Evolutionary conservation across 768 basidiomycete species (phyloP).

Genomic region (Lentinula raphanica): DNA sequence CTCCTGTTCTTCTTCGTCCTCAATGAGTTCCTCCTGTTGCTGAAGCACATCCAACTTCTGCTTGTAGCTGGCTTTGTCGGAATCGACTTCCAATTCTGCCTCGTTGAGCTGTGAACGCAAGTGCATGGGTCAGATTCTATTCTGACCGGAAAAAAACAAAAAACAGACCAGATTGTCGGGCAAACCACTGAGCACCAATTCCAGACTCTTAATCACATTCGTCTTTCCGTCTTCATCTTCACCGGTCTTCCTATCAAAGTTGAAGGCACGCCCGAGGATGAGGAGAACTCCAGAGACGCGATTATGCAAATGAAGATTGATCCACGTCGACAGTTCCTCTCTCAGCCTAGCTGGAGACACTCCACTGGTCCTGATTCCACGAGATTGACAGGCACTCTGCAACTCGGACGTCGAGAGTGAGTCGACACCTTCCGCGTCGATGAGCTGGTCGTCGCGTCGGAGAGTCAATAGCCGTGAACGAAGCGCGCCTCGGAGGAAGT

Average conservation of each 20-base stretch:
- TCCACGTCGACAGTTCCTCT: conserved; percentile 91
- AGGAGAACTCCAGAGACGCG: conserved; percentile 91
- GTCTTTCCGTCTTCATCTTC: conserved; percentile 81
- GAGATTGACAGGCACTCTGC: conserved; percentile 87
- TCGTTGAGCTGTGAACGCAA: conserved; percentile 73
- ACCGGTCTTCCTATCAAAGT: conserved; percentile 75
- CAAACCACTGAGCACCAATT: conserved; percentile 84
- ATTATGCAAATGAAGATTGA: conserved; percentile 83
- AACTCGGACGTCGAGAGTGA: conserved; percentile 88
- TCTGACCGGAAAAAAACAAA: neutral
- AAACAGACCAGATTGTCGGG: conserved; percentile 86
- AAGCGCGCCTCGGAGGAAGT: conserved; percentile 91
- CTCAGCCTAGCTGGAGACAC: conserved; percentile 84
- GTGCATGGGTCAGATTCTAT: conserved; percentile 6
- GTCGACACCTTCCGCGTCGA: conserved; percentile 84
- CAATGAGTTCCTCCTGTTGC: conserved; percentile 98
- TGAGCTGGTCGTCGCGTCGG: conserved; percentile 89
- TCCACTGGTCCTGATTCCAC: conserved; percentile 86
- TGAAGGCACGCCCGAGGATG: conserved; percentile 90
- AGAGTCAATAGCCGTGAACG: conserved; percentile 77
- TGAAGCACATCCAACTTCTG: conserved; percentile 97
- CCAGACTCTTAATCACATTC: conserved; percentile 73
- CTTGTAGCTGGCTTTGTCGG: conserved; percentile 92
- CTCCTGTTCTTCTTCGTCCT: conserved; percentile 98
- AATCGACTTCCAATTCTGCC: conserved; percentile 93